Conservation (phyloP, 1,284 basidiomycete genomes). For the Heterobasidion occidentale region DNA sequence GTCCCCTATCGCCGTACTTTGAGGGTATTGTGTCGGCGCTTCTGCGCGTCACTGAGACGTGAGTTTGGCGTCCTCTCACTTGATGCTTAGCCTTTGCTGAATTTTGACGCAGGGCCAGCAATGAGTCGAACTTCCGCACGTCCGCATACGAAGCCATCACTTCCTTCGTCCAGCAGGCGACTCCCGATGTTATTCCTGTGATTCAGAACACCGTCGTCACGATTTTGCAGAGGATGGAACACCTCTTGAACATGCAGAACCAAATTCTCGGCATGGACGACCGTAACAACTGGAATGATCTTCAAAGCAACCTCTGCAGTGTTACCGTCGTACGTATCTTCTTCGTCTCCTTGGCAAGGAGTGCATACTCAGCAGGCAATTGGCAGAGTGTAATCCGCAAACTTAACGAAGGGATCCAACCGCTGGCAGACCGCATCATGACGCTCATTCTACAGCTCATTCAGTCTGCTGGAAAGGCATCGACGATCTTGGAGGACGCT, state of each 20-base stretch:
- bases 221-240: conserved; percentile 86
- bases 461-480: conserved; percentile 82
- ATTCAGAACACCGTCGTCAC: conserved; percentile 81
- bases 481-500: conserved; percentile 94
- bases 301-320: conserved; percentile 93
- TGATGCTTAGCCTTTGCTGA: neutral
- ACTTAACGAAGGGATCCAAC: conserved; percentile 77
- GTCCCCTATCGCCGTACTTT: conserved; percentile 83
- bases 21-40: conserved; percentile 82
- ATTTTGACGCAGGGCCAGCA: conserved; percentile 50
- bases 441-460: conserved; percentile 85
- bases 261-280: conserved; percentile 96
- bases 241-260: conserved; percentile 80
- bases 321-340: conserved; percentile 70
- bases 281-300: conserved; percentile 97
- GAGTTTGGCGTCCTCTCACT: conserved; percentile 17
- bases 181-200: conserved; percentile 74
- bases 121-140: conserved; percentile 91
- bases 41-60: conserved; percentile 82
- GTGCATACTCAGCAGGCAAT: conserved; percentile 2
- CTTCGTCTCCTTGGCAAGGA: neutral
- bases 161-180: conserved; percentile 77
- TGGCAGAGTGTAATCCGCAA: conserved; percentile 77
- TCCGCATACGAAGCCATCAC: conserved; percentile 96
- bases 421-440: conserved; percentile 94